These are phyloP conservation scores for Cercospora berteroae DNA, from an alignment of 2,329 filamentous ascomycete species.

Conservation along the genomic window DNA sequence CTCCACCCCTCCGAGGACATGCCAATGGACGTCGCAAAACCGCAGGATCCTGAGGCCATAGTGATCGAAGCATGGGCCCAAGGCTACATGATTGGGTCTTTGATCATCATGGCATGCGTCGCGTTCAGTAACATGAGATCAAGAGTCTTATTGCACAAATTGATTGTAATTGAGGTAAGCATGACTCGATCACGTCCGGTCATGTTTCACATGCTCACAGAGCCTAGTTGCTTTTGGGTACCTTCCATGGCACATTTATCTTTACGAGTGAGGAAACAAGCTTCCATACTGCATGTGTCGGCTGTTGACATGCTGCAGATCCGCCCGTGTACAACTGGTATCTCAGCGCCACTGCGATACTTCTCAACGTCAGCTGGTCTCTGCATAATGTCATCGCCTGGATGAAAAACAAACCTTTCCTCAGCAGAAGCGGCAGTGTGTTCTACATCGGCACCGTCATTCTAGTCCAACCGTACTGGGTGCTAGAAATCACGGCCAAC, in stretches of 20 bases:
- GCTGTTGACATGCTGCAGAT: conserved; percentile 28
- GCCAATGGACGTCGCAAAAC: conserved; percentile 32
- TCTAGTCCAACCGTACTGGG: conserved; percentile 62
- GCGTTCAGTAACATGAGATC: conserved; percentile 51
- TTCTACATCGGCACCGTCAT: conserved; percentile 61
- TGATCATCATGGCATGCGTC: conserved; percentile 50
- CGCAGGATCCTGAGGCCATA: conserved; percentile 25
- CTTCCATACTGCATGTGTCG: conserved; percentile 3
- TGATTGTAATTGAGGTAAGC: conserved; percentile 51
- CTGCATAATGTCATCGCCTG: conserved; percentile 66
- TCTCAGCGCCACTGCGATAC: conserved; percentile 56
- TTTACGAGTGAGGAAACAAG: conserved; percentile 45
- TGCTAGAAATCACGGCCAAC: conserved; percentile 64
- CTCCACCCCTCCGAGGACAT: conserved; percentile 12
- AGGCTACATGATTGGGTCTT: conserved; percentile 39
- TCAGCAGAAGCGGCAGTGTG: conserved; percentile 50
- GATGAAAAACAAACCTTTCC: conserved; percentile 61
- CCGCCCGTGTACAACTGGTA: conserved; percentile 62
- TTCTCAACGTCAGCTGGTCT: conserved; percentile 59
- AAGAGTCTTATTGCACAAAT: conserved; percentile 49
- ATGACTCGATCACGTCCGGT: background rate
- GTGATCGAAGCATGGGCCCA: conserved; percentile 37
- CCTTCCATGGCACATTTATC: conserved; percentile 58
- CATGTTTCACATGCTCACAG: background rate
- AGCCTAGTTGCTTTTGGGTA: conserved; percentile 35